These are phyloP conservation scores for Aspergillus aculeatus DNA, from an alignment of 2,329 filamentous ascomycete genomes.

Conservation along the genomic window DNA sequence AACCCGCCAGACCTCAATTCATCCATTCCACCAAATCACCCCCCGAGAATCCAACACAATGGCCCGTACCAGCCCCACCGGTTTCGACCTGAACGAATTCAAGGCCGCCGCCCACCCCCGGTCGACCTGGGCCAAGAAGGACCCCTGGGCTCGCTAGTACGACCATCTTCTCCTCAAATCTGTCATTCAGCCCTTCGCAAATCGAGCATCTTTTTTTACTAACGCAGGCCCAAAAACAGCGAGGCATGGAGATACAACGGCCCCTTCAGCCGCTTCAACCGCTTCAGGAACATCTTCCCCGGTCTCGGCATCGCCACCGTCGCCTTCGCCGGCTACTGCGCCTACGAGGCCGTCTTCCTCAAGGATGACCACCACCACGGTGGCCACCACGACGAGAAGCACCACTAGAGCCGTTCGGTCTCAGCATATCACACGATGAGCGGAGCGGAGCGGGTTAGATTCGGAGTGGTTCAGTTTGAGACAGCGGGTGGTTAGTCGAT, in stretches of 20 bases:
- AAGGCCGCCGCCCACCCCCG: slow-evolving; percentile 66
- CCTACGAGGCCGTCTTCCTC: slow-evolving; percentile 84
- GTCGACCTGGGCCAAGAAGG: slow-evolving; percentile 50
- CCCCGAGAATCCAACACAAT: slow-evolving; percentile 38
- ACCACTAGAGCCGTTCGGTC: slow-evolving; percentile 49
- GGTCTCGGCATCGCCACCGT: slow-evolving; percentile 90
- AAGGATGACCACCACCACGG: slow-evolving; percentile 59
- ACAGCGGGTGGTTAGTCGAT: too few species aligned
- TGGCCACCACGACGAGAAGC: slow-evolving; percentile 50
- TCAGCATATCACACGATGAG: too few species aligned
- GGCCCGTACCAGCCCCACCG: slow-evolving; percentile 68
- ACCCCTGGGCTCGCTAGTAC: slow-evolving; percentile 65
- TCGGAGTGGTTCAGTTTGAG: too few species aligned
- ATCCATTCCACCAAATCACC: slow-evolving; percentile 21
- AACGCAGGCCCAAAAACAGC: slow-evolving; percentile 50
- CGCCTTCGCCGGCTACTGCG: slow-evolving; percentile 85
- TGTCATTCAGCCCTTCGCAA: neutral
- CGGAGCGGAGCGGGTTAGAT: too few species aligned
- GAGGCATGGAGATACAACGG: slow-evolving; percentile 95
- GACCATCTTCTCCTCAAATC: slow-evolving; percentile 15
- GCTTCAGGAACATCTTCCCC: slow-evolving; percentile 82
- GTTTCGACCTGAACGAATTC: slow-evolving; percentile 84
- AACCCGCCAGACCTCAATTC: neutral
- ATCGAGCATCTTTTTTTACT: neutral
- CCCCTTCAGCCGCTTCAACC: slow-evolving; percentile 81